Evolutionary conservation across 805 yeast species (phyloP), one percentile per base, ranked within the genome.

Genomic region (Myxozyma lipomycoides): DNA sequence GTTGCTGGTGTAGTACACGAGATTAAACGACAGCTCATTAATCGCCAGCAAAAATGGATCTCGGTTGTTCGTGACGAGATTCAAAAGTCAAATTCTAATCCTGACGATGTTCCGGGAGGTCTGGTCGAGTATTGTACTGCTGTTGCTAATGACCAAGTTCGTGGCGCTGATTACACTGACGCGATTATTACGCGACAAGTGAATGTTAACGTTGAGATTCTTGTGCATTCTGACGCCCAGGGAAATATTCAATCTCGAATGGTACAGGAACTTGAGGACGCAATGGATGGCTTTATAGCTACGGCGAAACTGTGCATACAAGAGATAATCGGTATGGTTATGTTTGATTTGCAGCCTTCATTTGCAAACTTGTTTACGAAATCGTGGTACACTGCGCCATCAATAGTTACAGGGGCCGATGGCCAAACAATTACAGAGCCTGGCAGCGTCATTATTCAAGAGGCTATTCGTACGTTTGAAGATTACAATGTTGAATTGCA

Each of bases 81-180:
- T 9, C 76, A 76, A 36, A 66, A 69, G 49, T 86, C 85, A 62
- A 78, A 78, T 3, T 64, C 66, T 17, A 68, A 49, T 39, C 69
- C 68, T 1, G 74, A 67, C 24, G 67, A 70, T 58, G 73, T 83
- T 3, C 79, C 83, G n/a, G 81, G 86, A 22, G 96, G 96, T 1
- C 70, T 88, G 26, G 73, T 83, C 36, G 96, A 88, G 62, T 88
- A 88, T 67, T 68, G 86, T 46, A 78, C 86, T 15, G 95, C 95
- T 0, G 74, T 86, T 17, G 91, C 90, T 2, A 88, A 88, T 67
- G 93, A 90, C 59, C 95, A 85, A 67, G 78, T 82, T 71, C 74
- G 81, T 55, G 83, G 83, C 15, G 84, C 85, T 2, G 83, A 79
- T 59, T 78, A 78, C 56, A 70, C 83, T 1, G 93, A 85, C 56